Base-by-base conservation (phyloP, 345 rosid species). In the Linum lewisii region DNA sequence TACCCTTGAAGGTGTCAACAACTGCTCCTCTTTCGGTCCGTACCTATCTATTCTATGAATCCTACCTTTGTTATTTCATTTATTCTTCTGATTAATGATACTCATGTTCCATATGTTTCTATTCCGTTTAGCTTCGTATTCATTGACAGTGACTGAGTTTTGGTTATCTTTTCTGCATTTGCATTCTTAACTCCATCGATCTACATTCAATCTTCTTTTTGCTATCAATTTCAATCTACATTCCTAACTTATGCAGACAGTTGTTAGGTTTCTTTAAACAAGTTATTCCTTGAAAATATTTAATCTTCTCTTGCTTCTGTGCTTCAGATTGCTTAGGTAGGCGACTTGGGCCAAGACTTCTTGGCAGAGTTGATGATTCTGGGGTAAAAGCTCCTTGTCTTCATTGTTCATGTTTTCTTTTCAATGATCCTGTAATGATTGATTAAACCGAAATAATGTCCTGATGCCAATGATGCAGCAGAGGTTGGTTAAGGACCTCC, bases 11-110 rank as follows among this genome's bases (percentile, higher is more conserved):
- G 99, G 99, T 75, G 95, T 84, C 89, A 87, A 94, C 90, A 90
- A 94, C 79, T 94, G 99, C 85, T 94, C 99, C 81, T 94, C 99
- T 66, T 81, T 94, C 58, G 97, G 99, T 94, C 58, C 96, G 99
- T 90, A 79, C 54, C 45, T 60, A 14, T 21, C 44, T 71, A 29
- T 29, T 29, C 34, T 29, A 5, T 29, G 7, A 1, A 4, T 29
- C 34, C 34, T 29, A 4, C 5, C 34, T 29, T 29, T 29, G 4
- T 29, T 5, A 29, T 29, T 29, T 29, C 7, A 3, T 29, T n/a
- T n/a, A n/a, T 21, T 58, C 51, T 59, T 1, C 9, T 34, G 63
- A 32, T 61, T 52, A 18, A 52, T 52, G 24, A 2, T 16, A 52
- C 22, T 8, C 14, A 24, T 11, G 26, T 20, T 54, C 18, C 26